Evolutionary conservation across 257 asterid genomes (phyloP).

Genomic region (Ocimum tenuiflorum): DNA sequence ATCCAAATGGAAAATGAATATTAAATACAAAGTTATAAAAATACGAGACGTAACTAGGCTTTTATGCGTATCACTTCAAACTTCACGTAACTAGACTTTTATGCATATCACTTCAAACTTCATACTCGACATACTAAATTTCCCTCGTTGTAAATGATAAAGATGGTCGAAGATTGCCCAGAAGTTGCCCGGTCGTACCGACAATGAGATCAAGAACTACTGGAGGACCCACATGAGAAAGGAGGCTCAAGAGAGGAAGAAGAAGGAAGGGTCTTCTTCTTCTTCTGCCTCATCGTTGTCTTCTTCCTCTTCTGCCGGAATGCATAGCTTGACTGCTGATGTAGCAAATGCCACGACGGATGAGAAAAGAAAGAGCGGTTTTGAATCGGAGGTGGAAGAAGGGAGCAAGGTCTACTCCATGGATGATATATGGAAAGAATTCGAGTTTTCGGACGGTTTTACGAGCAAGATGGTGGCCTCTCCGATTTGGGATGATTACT

Average conservation of each 20-base stretch:
- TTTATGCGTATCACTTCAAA: too few species aligned
- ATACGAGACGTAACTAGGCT: too few species aligned
- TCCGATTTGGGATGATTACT: slow-evolving; percentile 67
- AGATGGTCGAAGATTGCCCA: slow-evolving; percentile 94
- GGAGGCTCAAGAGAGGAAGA: slow-evolving; percentile 59
- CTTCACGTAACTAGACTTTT: too few species aligned
- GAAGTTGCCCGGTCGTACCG: slow-evolving; percentile 85
- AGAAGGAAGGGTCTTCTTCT: slow-evolving; percentile 31
- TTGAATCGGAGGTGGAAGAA: slow-evolving; percentile 28
- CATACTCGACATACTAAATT: too few species aligned
- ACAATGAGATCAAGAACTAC: slow-evolving; percentile 82
- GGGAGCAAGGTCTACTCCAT: slow-evolving; percentile 35
- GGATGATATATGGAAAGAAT: slow-evolving; percentile 85
- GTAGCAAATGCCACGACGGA: too few species aligned
- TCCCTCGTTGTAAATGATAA: neutral
- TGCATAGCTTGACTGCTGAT: neutral
- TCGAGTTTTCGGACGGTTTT: slow-evolving; percentile 41
- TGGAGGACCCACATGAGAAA: slow-evolving; percentile 90
- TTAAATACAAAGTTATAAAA: too few species aligned
- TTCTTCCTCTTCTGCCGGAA: slow-evolving; percentile 40
- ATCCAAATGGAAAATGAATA: too few species aligned
- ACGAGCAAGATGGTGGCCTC: slow-evolving; percentile 33
- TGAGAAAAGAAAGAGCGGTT: slow-evolving; percentile 22
- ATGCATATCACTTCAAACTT: too few species aligned
- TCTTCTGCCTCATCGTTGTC: slow-evolving; percentile 35